Conservation (phyloP, 2,329 filamentous ascomycete species). For the Graphiopsis chlorocephala region DNA sequence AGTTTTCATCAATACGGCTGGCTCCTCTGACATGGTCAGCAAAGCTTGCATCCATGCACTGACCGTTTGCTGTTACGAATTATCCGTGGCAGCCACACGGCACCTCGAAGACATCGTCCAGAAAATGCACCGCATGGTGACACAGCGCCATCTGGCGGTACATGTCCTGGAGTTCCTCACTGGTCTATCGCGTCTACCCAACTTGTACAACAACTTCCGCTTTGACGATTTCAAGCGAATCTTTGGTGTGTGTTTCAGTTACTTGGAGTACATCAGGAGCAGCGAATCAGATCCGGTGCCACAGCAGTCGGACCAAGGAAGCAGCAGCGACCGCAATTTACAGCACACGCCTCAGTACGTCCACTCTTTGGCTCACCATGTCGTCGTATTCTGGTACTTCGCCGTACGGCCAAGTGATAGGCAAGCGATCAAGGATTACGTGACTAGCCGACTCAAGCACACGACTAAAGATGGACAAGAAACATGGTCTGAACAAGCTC, state of each 20-base stretch:
- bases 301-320: slow-evolving; percentile 13
- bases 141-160: slow-evolving; percentile 83
- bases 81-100: slow-evolving; percentile 83
- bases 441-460: slow-evolving; percentile 77
- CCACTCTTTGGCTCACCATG: slow-evolving; percentile 88
- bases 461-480: slow-evolving; percentile 72
- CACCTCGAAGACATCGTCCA: slow-evolving; percentile 81
- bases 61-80: slow-evolving; percentile 91
- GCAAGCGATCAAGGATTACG: slow-evolving; percentile 81
- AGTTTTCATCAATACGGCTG: slow-evolving; percentile 79
- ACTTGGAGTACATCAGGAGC: slow-evolving; percentile 76
- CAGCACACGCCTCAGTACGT: slow-evolving; percentile 60
- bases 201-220: slow-evolving; percentile 76
- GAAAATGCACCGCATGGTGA: slow-evolving; percentile 95
- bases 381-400: slow-evolving; percentile 96
- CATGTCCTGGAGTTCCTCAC: slow-evolving; percentile 97
- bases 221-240: slow-evolving; percentile 91
- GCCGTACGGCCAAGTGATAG: slow-evolving; percentile 82
- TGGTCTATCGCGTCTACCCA: slow-evolving; percentile 77
- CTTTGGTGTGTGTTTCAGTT: slow-evolving; percentile 92
- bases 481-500: slow-evolving; percentile 82
- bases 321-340: slow-evolving; percentile 12
- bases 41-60: slow-evolving; percentile 93
- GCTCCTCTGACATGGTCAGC: slow-evolving; percentile 60
- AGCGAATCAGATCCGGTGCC: slow-evolving; percentile 44